A percentile compares a stretch with the other conserved stretches of the same genome.
Evolutionary conservation across 2,329 filamentous ascomycete species (phyloP).

Genomic region (Colletotrichum musae): DNA sequence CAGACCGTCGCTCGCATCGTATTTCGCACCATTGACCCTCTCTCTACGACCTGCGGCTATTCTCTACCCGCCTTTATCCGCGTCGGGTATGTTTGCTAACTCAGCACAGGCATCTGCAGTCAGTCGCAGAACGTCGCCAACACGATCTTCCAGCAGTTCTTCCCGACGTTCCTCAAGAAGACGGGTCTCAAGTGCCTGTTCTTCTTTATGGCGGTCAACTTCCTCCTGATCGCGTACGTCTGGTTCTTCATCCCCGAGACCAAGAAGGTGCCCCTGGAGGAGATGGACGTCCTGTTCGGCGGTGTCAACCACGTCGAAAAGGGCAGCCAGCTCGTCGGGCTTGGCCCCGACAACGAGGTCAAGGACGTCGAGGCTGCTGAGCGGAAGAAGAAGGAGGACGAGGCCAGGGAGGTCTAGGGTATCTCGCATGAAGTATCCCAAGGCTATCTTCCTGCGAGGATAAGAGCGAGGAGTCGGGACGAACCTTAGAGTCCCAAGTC

Average conservation of each 20-base stretch:
- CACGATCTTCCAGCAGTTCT: slow-evolving; percentile 78
- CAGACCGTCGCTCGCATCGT: too few relatives aligned
- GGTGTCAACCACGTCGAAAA: slow-evolving; percentile 68
- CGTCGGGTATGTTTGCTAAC: too few relatives aligned
- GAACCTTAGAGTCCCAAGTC: too few relatives aligned
- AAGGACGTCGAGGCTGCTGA: slow-evolving; percentile 7
- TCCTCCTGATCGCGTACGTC: slow-evolving; percentile 62
- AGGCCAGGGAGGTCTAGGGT: slow-evolving; percentile 30
- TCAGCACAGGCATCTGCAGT: slow-evolving; percentile 42
- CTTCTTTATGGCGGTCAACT: slow-evolving; percentile 57
- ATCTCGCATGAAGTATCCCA: too few relatives aligned
- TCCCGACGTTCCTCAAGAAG: slow-evolving; percentile 75
- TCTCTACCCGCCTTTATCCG: too few relatives aligned
- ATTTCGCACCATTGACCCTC: too few relatives aligned
- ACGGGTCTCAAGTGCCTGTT: slow-evolving; percentile 59
- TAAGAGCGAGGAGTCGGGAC: too few relatives aligned
- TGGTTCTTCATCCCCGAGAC: slow-evolving; percentile 67
- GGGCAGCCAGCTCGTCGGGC: slow-evolving; percentile 61
- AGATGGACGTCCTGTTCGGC: slow-evolving; percentile 70
- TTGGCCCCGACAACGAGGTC: slow-evolving; percentile 4
- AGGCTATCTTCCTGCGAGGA: too few relatives aligned
- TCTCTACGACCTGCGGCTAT: too few relatives aligned
- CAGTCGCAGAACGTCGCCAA: slow-evolving; percentile 76
- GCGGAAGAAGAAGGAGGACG: slow-evolving; percentile 7
- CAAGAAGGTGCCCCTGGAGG: slow-evolving; percentile 64